A percentile compares a stretch with the other conserved stretches of the same genome.
These are phyloP conservation scores for Lagenaria siceraria DNA, from an alignment of 306 rosid species.

Conservation along the genomic window DNA sequence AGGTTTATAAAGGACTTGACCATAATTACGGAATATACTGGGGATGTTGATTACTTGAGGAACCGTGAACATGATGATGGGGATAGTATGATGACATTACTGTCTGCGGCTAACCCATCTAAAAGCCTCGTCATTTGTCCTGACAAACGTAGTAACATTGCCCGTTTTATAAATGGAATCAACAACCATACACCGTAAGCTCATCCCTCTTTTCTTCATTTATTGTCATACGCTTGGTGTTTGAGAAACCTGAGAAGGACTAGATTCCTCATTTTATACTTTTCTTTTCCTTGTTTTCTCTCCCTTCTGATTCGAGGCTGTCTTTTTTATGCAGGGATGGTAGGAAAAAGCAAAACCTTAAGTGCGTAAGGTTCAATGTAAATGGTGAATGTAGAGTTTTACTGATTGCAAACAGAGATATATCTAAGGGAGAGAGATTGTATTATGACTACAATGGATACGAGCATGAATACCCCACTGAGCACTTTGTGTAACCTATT, in stretches of 20 bases:
- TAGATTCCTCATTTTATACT: neutral
- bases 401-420: slow-evolving; percentile 74
- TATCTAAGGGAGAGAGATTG: slow-evolving; percentile 81
- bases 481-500: slow-evolving; percentile 50
- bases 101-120: slow-evolving; percentile 57
- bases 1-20: slow-evolving; percentile 63
- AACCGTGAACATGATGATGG: slow-evolving; percentile 78
- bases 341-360: slow-evolving; percentile 79
- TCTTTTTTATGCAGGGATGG: slow-evolving; percentile 56
- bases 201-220: slow-evolving; percentile 13
- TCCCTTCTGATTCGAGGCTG: neutral
- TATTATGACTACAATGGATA: slow-evolving; percentile 86
- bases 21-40: slow-evolving; percentile 86
- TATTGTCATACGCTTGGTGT: neutral
- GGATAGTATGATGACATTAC: slow-evolving; percentile 95
- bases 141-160: slow-evolving; percentile 73
- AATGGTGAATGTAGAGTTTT: slow-evolving; percentile 73
- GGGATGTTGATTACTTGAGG: slow-evolving; percentile 86
- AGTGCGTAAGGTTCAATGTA: slow-evolving; percentile 67
- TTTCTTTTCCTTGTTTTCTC: neutral
- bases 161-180: slow-evolving; percentile 88
- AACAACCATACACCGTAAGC: slow-evolving; percentile 81
- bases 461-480: slow-evolving; percentile 89
- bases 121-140: slow-evolving; percentile 80
- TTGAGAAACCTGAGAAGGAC: neutral